These are phyloP conservation scores for Tanacetum coccineum DNA, from an alignment of 129 eudicot genomes.

Conservation along the genomic window DNA sequence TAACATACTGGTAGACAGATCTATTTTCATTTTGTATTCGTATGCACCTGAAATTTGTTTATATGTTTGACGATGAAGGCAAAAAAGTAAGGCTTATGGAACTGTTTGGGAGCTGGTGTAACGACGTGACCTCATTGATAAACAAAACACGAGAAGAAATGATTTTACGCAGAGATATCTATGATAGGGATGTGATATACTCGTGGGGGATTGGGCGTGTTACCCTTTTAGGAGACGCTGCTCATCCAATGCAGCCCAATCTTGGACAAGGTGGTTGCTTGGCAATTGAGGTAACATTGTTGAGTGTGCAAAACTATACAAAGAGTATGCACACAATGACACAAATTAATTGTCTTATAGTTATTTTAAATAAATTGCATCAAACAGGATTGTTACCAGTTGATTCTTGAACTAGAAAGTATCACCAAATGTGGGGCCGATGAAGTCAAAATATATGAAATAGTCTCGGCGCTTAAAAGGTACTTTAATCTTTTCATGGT, in stretches of 20 bases:
- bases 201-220: conserved; percentile 40
- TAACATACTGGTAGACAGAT: no score
- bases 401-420: no score
- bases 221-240: conserved; percentile 39
- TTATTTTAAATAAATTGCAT: no score
- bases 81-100: conserved; percentile 30
- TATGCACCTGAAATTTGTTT: not conserved
- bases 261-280: conserved; percentile 43
- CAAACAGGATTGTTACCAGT: no score
- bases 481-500: no score
- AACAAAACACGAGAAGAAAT: conserved; percentile 26
- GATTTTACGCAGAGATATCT: conserved; percentile 35
- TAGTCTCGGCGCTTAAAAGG: no score
- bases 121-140: conserved; percentile 28
- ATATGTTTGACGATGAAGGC: conserved; percentile 1
- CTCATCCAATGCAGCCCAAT: conserved; percentile 44
- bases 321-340: no score
- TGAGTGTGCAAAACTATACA: no score
- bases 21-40: not conserved
- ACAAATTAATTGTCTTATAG: no score
- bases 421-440: no score
- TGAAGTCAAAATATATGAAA: no score
- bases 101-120: conserved; percentile 38
- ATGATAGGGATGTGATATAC: conserved; percentile 37
- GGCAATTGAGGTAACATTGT: conserved; percentile 46